Evolutionary conservation across 2,329 filamentous ascomycete species (phyloP).

Genomic region (Torrubiella hemipterigena): DNA sequence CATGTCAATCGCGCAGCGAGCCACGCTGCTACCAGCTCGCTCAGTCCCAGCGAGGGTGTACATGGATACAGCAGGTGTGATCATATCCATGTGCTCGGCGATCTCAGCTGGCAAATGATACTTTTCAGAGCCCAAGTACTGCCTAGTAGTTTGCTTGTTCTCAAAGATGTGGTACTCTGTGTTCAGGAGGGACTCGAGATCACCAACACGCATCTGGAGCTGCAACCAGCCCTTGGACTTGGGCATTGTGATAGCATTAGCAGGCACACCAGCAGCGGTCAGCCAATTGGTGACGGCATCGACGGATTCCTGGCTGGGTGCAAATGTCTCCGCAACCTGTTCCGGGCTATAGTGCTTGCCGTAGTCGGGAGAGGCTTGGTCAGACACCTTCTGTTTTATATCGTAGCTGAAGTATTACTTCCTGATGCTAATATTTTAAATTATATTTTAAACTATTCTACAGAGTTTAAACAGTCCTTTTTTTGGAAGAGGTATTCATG

Average conservation of each 20-base stretch:
- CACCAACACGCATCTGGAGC: slow-evolving; percentile 5
- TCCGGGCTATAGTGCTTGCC: slow-evolving; percentile 32
- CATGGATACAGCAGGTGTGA: slow-evolving; percentile 27
- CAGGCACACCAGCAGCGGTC: slow-evolving; percentile 32
- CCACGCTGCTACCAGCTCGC: no score
- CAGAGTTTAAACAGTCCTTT: no score
- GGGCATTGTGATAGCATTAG: slow-evolving; percentile 33
- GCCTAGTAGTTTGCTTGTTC: slow-evolving; percentile 19
- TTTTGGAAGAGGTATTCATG: no score
- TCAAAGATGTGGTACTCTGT: slow-evolving; percentile 39
- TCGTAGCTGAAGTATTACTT: no score
- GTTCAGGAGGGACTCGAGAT: slow-evolving; percentile 35
- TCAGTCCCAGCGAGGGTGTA: no score
- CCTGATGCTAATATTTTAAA: no score
- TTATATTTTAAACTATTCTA: no score
- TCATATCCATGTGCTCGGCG: slow-evolving; percentile 23
- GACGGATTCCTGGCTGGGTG: slow-evolving; percentile 28
- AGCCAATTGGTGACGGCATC: slow-evolving; percentile 40
- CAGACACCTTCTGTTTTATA: no score
- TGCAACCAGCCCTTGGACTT: slow-evolving; percentile 31
- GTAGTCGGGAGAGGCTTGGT: slow-evolving; percentile 30
- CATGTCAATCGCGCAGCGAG: no score
- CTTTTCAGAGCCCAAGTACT: slow-evolving; percentile 25
- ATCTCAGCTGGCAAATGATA: slow-evolving; percentile 26
- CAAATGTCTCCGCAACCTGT: slow-evolving; percentile 28